phyloP scores from a whole-genome alignment of 768 basidiomycete species.

The Podaxis pistillaris region DNA sequence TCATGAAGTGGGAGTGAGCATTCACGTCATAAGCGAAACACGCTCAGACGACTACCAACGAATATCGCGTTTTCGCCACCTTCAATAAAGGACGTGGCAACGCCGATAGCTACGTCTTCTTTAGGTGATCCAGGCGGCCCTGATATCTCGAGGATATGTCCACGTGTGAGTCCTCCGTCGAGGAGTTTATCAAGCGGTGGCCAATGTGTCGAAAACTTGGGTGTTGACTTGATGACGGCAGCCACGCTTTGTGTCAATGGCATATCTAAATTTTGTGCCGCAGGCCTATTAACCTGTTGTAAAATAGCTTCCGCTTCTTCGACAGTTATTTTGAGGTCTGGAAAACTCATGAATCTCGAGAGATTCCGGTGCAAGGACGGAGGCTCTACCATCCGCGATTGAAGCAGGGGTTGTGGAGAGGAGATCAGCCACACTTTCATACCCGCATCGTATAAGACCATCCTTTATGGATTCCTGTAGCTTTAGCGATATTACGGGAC shows the following conservation, averaged over 20 bases:
- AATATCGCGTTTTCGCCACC: conserved; percentile 56
- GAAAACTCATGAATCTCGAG: conserved; percentile 2
- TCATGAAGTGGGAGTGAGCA: background rate
- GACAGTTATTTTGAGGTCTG: conserved; percentile 52
- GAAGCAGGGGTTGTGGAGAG: conserved; percentile 37
- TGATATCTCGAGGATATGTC: conserved; percentile 69
- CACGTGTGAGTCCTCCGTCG: conserved; percentile 59
- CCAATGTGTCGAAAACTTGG: conserved; percentile 42
- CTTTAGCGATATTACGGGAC: conserved; percentile 45
- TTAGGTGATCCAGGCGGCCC: conserved; percentile 76
- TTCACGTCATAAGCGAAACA: conserved; percentile 3
- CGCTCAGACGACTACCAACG: conserved; percentile 46
- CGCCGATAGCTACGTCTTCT: conserved; percentile 49
- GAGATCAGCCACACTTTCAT: conserved; percentile 57
- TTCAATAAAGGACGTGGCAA: conserved; percentile 48
- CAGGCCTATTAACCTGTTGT: conserved; percentile 35
- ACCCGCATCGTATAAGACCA: conserved; percentile 51
- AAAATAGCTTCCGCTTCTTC: conserved; percentile 47
- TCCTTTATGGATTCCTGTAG: conserved; percentile 45
- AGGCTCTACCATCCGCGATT: conserved; percentile 47
- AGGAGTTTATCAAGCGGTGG: conserved; percentile 56
- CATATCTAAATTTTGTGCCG: conserved; percentile 19
- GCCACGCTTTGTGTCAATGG: conserved; percentile 60
- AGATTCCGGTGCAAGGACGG: background rate
- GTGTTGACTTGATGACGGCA: conserved; percentile 26